Percentiles rank a stretch among this genome's conserved stretches.
phyloP scores from a whole-genome alignment of 2,329 filamentous ascomycete species.

The Pseudocercospora eumusae region DNA sequence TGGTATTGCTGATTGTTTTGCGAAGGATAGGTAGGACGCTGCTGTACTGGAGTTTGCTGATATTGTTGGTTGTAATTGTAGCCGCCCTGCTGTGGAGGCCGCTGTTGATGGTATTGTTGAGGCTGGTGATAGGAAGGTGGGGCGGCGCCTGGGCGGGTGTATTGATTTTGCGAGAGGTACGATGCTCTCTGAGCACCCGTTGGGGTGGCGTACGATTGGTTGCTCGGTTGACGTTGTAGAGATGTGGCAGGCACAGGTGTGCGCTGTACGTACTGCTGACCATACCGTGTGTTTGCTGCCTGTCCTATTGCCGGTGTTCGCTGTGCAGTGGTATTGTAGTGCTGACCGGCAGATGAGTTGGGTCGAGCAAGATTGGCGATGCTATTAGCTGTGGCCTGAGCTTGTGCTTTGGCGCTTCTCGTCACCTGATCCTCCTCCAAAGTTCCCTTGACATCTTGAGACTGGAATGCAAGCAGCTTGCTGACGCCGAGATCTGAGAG shows the following conservation, averaged over 20 bases:
- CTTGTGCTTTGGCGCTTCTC: slow-evolving; percentile 44
- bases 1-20: slow-evolving; percentile 24
- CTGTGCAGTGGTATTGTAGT: slow-evolving; percentile 39
- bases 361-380: slow-evolving; percentile 36
- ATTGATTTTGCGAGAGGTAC: slow-evolving; percentile 32
- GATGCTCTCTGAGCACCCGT: slow-evolving; percentile 24
- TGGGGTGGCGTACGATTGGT: slow-evolving; percentile 35
- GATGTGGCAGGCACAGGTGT: slow-evolving; percentile 32
- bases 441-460: slow-evolving; percentile 71
- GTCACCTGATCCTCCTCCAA: slow-evolving; percentile 77
- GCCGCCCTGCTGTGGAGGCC: slow-evolving; percentile 21
- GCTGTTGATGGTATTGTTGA: slow-evolving; percentile 34
- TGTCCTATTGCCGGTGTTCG: slow-evolving; percentile 40
- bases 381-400: slow-evolving; percentile 38
- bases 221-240: slow-evolving; percentile 36
- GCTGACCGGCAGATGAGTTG: slow-evolving; percentile 36
- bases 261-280: slow-evolving; percentile 32
- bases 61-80: slow-evolving; percentile 31
- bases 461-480: slow-evolving; percentile 72
- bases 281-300: slow-evolving; percentile 41
- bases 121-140: slow-evolving; percentile 31
- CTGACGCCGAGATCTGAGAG: slow-evolving; percentile 81
- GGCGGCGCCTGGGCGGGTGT: slow-evolving; percentile 31
- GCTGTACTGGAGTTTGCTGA: slow-evolving; percentile 29
- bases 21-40: slow-evolving; percentile 27